Conservation (phyloP, 2,329 filamentous ascomycete genomes). For the Macrophomina phaseolina region DNA sequence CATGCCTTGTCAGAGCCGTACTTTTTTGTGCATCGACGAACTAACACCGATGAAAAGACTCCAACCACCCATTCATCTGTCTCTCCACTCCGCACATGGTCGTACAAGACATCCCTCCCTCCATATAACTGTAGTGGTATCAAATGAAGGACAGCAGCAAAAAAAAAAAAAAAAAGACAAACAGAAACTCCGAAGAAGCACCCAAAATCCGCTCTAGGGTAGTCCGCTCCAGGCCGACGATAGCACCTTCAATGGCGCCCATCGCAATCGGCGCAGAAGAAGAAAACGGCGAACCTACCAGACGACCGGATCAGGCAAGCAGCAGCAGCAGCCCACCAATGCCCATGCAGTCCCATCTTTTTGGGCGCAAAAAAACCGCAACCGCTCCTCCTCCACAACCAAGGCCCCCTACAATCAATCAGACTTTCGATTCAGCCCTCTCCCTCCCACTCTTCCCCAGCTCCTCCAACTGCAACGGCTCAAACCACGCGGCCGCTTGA, state of each 20-base stretch:
- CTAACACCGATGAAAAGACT: not conserved
- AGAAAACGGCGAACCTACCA: too few species aligned
- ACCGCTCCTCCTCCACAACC: not conserved
- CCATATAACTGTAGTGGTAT: slow-evolving; percentile 4
- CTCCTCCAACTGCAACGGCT: slow-evolving; percentile 21
- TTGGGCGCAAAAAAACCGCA: too few species aligned
- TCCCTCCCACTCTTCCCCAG: not conserved
- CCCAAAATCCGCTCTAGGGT: not conserved
- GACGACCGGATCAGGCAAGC: too few species aligned
- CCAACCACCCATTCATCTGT: not conserved
- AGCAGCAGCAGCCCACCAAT: too few species aligned
- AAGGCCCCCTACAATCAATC: too few species aligned
- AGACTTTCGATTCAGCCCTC: not conserved
- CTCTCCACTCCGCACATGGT: not conserved
- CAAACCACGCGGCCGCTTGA: slow-evolving; percentile 24
- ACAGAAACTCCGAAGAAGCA: not conserved
- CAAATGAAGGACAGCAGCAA: slow-evolving; percentile 10
- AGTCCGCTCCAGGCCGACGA: not conserved
- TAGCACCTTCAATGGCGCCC: too few species aligned
- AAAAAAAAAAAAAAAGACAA: not conserved
- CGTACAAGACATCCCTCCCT: not conserved
- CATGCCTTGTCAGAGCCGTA: not conserved
- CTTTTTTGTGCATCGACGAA: not conserved
- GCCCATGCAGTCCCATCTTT: too few species aligned
- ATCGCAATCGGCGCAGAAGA: too few species aligned